phyloP scores from a whole-genome alignment of 2,329 filamentous ascomycete genomes.

The Botrytis byssoidea region DNA sequence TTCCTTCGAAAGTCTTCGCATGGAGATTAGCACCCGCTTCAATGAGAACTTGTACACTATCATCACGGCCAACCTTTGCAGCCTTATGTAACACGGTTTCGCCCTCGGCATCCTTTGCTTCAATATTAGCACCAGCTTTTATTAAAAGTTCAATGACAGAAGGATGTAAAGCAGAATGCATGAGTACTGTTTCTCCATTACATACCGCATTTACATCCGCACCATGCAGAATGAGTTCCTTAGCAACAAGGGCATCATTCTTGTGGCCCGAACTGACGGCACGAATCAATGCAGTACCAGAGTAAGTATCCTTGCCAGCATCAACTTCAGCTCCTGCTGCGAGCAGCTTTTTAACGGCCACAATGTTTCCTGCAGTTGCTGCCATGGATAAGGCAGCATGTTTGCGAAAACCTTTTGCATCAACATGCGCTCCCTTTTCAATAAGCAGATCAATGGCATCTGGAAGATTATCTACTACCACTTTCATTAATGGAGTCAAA shows the following conservation, averaged over 20 bases:
- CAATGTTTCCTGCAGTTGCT: neutral
- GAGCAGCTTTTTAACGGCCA: neutral
- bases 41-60: slow-evolving; percentile 6
- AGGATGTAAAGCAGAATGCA: neutral
- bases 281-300: neutral
- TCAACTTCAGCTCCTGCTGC: slow-evolving; percentile 9
- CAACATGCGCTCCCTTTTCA: neutral
- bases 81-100: slow-evolving; percentile 1
- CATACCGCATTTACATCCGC: neutral
- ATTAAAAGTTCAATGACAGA: neutral
- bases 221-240: neutral
- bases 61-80: neutral
- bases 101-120: neutral
- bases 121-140: neutral
- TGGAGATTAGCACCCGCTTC: neutral
- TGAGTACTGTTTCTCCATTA: neutral
- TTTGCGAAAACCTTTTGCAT: neutral
- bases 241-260: neutral
- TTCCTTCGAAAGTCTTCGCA: neutral
- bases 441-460: neutral
- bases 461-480: neutral
- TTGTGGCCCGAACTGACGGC: neutral
- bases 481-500: neutral
- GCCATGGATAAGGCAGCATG: neutral
- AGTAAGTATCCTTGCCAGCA: neutral